Evolutionary conservation across 1,139 yeast species (phyloP), one percentile per base, ranked within the genome.

Genomic region (Entelexis sorbosivorans): DNA sequence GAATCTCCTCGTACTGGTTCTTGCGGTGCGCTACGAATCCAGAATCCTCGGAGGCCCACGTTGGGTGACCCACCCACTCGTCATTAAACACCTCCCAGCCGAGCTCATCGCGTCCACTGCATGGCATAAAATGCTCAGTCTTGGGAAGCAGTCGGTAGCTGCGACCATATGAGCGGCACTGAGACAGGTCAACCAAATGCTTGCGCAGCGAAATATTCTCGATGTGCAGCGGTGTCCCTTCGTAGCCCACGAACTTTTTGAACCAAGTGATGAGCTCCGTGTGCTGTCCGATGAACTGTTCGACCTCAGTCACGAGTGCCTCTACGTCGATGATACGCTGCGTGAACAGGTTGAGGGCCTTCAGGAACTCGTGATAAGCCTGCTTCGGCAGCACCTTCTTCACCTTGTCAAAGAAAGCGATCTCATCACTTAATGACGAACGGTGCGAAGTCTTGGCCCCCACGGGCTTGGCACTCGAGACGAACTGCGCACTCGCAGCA

Each of bases 1-100:
- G 71, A 51, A 91, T 86, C 68, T 91, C 98, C 69, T 91, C 98
- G 65, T 89, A 91, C 69, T 91, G 98, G 64, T 93, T 91, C 68
- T 93, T 91, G 61, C 97, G 80, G 67, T 93, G 98, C 17, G 98
- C 96, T 64, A 91, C 89, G 64, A 89, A 91, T 0, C 98, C 98
- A 24, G 96, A 86, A 66, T 93, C 98, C 67, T 91, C 98, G 1
- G 97, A 89, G 1, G 97, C 98, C 98, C 98, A 93, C 7, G 96
- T 94, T 36, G 99, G 99, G 67, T 89, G 97, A 2, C 96, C 96
- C 26, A 91, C 97, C 97, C 97, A 93, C 68, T 91, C 97, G 66
- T 91, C 98, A 66, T 91, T 91, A 60, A 93, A 75, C 26, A 91
- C 96, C 65, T 91, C 97, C 97, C 97, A 89, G 66, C 98, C 93